phyloP scores from a whole-genome alignment of 306 rosid species.

The Bauhinia variegata region DNA sequence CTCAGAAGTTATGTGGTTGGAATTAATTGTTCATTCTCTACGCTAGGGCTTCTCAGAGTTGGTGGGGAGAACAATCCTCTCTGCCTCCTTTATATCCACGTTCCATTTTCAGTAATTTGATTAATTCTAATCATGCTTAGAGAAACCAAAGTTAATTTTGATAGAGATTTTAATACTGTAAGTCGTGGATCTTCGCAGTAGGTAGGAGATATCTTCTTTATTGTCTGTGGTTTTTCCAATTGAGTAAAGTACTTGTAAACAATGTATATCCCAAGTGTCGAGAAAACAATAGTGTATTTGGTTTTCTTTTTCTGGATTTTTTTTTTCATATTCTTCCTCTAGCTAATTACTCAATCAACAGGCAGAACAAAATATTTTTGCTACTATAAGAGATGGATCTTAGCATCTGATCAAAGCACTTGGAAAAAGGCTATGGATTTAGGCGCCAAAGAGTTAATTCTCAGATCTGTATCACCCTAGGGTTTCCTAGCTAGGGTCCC shows the following conservation, averaged over 20 bases:
- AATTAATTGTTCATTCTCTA: conserved; percentile 7
- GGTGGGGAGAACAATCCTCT: conserved; percentile 1
- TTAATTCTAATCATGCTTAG: too few species aligned
- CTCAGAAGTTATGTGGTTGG: not conserved
- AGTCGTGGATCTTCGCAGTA: conserved; percentile 6
- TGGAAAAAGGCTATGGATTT: not conserved
- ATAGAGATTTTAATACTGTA: not conserved
- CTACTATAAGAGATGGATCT: not conserved
- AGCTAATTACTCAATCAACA: not conserved
- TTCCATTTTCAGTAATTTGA: not conserved
- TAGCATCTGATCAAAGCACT: not conserved
- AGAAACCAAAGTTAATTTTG: not conserved
- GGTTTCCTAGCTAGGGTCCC: not conserved
- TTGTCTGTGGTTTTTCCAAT: not conserved
- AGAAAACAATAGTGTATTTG: not conserved
- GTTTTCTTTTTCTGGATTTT: not conserved
- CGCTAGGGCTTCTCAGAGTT: conserved; percentile 36
- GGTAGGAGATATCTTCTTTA: conserved; percentile 8
- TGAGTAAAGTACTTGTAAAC: not conserved
- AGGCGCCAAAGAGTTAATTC: not conserved
- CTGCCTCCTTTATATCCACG: conserved; percentile 7
- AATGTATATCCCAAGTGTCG: not conserved
- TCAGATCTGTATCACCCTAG: conserved; percentile 6
- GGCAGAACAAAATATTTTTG: not conserved
- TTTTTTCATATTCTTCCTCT: not conserved